These are phyloP conservation scores for Cladosporium sphaerospermum DNA, from an alignment of 2,329 filamentous ascomycete genomes.

Conservation along the genomic window DNA sequence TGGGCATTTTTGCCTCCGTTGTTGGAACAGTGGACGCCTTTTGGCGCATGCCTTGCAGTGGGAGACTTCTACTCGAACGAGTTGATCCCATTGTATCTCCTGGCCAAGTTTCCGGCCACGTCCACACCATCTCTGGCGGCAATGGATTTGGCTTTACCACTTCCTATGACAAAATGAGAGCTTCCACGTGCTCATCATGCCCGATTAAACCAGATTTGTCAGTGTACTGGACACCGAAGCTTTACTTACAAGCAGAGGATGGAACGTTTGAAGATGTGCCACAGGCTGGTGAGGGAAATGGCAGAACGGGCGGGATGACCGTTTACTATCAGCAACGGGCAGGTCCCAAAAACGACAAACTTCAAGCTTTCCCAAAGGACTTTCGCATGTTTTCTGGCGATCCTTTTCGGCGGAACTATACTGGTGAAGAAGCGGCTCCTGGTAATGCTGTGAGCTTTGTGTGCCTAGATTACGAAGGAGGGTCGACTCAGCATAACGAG, in stretches of 20 bases:
- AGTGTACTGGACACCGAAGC: constrained; percentile 70
- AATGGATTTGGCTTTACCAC: constrained; percentile 60
- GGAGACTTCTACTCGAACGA: constrained; percentile 54
- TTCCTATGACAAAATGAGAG: constrained; percentile 52
- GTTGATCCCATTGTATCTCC: constrained; percentile 64
- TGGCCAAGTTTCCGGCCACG: constrained; percentile 53
- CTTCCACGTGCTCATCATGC: constrained; percentile 66
- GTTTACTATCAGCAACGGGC: constrained; percentile 62
- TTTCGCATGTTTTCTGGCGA: constrained; percentile 68
- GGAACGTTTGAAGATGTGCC: constrained; percentile 55
- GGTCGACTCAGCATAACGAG: constrained; percentile 44
- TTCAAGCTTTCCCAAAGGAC: constrained; percentile 63
- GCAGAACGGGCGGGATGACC: constrained; percentile 53
- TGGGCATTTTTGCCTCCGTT: constrained; percentile 27
- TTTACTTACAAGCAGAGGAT: constrained; percentile 62
- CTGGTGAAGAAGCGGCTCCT: constrained; percentile 43
- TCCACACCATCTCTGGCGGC: constrained; percentile 66
- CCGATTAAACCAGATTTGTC: constrained; percentile 57
- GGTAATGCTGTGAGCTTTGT: constrained; percentile 50
- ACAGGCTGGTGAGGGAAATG: constrained; percentile 44
- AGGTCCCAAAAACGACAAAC: constrained; percentile 54
- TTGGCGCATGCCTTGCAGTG: constrained; percentile 62
- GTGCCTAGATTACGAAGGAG: constrained; percentile 47
- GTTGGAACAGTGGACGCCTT: constrained; percentile 53
- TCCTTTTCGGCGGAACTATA: constrained; percentile 51